Evolutionary conservation across 2,329 filamentous ascomycete species (phyloP).

Genomic region (Botrytis medusae): DNA sequence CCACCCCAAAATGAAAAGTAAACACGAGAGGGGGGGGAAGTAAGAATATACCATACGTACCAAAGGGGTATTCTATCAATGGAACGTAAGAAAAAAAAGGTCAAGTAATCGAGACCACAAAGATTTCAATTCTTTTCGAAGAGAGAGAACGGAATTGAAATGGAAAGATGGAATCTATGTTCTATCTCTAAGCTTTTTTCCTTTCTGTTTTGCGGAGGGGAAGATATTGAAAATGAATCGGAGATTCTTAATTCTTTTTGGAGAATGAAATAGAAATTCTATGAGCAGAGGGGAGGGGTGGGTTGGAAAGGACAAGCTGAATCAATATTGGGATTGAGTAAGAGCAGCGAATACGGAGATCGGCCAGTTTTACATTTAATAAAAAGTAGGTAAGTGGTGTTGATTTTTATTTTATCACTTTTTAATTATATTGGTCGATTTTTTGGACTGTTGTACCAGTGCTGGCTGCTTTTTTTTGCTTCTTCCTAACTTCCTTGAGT

Average conservation of each 20-base stretch:
- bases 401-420: not conserved
- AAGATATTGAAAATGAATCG: conserved; percentile 3
- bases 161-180: conserved; percentile 5
- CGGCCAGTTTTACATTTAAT: not conserved
- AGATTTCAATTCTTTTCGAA: conserved; percentile 2
- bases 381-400: not conserved
- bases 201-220: not conserved
- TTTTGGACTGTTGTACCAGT: not conserved
- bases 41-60: conserved; percentile 17
- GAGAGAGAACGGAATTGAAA: not conserved
- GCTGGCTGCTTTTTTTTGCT: not conserved
- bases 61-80: conserved; percentile 12
- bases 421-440: not conserved
- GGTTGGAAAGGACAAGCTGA: not conserved
- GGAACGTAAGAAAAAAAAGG: not conserved
- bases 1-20: conserved; percentile 1
- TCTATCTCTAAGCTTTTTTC: not conserved
- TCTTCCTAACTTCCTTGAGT: not conserved
- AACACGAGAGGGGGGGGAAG: not conserved
- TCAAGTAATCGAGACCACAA: not conserved
- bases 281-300: not conserved
- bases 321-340: not conserved
- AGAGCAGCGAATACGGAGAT: conserved; percentile 5
- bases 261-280: conserved; percentile 8
- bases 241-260: not conserved